Conservation (phyloP, 1,139 yeast genomes). For the Magnusiomyces fungicola region DNA sequence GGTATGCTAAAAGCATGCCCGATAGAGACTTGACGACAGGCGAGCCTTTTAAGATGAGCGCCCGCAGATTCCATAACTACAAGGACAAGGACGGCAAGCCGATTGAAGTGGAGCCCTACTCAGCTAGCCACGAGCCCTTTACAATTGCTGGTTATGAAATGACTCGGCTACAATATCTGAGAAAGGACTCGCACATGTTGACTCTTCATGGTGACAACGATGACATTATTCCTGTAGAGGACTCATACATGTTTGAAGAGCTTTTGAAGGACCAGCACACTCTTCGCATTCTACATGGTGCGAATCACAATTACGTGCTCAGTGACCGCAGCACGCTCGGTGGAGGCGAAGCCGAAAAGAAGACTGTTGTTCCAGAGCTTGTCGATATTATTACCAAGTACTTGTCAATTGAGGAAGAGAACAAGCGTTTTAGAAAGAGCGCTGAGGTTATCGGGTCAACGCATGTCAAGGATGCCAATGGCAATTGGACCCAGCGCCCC, state of each 20-base stretch:
- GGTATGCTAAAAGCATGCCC: conserved; percentile 33
- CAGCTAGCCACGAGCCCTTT: conserved; percentile 45
- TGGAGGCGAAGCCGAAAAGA: conserved; percentile 19
- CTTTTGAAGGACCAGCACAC: conserved; percentile 51
- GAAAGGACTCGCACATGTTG: conserved; percentile 44
- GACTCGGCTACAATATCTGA: conserved; percentile 37
- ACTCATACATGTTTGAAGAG: conserved; percentile 53
- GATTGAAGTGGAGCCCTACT: background rate
- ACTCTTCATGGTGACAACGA: conserved; percentile 70
- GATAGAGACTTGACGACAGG: conserved; percentile 35
- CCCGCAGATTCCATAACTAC: conserved; percentile 35
- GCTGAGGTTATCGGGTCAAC: conserved; percentile 37
- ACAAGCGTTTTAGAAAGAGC: conserved; percentile 43
- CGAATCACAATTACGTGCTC: conserved; percentile 63
- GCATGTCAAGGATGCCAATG: conserved; percentile 10
- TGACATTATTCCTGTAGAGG: conserved; percentile 54
- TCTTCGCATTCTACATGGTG: conserved; percentile 52
- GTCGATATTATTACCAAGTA: conserved; percentile 46
- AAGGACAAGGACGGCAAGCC: conserved; percentile 32
- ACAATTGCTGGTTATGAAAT: conserved; percentile 51
- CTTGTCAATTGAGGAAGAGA: conserved; percentile 45
- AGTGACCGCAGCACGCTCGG: conserved; percentile 1
- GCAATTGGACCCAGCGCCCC: conserved; percentile 1
- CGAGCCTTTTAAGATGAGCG: conserved; percentile 27
- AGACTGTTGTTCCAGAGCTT: conserved; percentile 51